Percentiles rank a stretch among this genome's conserved stretches.
Evolutionary conservation across 2,329 filamentous ascomycete genomes (phyloP).

Genomic region (Fusarium mangiferae): DNA sequence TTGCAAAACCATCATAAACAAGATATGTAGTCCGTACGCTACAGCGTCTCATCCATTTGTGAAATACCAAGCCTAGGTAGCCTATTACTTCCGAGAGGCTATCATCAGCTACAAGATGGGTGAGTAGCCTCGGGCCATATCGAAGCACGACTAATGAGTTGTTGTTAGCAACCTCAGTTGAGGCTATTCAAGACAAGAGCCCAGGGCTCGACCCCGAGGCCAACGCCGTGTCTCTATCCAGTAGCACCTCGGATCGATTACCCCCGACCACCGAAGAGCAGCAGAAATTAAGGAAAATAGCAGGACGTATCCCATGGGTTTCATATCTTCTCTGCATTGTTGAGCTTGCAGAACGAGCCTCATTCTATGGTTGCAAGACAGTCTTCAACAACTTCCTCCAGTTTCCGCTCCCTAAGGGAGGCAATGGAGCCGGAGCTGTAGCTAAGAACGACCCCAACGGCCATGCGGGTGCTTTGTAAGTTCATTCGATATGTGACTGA

Average conservation of each 20-base stretch:
- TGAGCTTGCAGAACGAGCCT: conserved; percentile 70
- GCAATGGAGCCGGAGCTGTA: neutral
- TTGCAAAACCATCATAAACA: neutral
- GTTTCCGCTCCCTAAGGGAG: conserved; percentile 55
- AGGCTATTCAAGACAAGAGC: neutral
- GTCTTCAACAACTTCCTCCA: conserved; percentile 70
- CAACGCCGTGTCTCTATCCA: neutral
- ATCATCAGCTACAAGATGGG: neutral
- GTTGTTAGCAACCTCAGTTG: neutral
- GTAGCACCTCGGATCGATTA: neutral
- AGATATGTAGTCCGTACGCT: neutral
- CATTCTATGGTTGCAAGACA: conserved; percentile 67
- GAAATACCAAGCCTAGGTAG: neutral
- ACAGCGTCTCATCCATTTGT: neutral
- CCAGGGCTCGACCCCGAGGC: neutral
- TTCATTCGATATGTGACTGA: neutral
- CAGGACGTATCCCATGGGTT: conserved; percentile 61
- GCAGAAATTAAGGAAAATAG: neutral
- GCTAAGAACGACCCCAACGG: neutral
- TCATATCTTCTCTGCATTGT: conserved; percentile 68
- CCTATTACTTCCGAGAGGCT: neutral
- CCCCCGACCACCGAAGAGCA: neutral
- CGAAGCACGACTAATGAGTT: neutral
- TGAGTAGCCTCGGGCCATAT: neutral
- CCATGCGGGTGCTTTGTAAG: neutral